phyloP scores from a whole-genome alignment of 345 rosid genomes.

The Cardamine resedifolia region DNA sequence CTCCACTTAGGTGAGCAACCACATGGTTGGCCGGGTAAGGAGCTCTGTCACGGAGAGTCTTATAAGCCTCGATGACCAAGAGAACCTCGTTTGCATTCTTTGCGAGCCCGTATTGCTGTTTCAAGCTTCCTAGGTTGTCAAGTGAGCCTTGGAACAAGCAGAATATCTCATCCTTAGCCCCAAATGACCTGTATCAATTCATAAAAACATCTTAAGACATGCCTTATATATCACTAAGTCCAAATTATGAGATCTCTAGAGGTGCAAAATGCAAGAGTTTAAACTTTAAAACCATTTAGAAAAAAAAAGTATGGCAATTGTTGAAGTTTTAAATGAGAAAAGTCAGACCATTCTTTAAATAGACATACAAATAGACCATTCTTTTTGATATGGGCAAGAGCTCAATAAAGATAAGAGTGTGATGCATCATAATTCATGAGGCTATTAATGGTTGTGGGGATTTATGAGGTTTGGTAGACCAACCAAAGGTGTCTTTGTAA shows the following conservation, averaged over 20 bases:
- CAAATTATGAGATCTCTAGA: not conserved
- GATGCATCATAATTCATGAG: conserved; percentile 29
- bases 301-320: not conserved
- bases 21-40: conserved; percentile 93
- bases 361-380: conserved; percentile 21
- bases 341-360: conserved; percentile 3
- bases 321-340: conserved; percentile 3
- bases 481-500: conserved; percentile 18
- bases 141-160: conserved; percentile 95
- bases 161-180: conserved; percentile 89
- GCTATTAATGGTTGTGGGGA: conserved; percentile 25
- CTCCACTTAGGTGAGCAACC: conserved; percentile 81
- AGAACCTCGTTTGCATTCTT: conserved; percentile 85
- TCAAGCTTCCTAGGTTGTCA: conserved; percentile 88
- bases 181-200: conserved; percentile 62
- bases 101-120: conserved; percentile 89
- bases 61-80: conserved; percentile 90
- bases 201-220: conserved; percentile 5
- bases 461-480: conserved; percentile 28
- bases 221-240: not conserved
- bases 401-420: conserved; percentile 10
- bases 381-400: not conserved
- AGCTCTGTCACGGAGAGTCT: conserved; percentile 96
- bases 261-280: not conserved
- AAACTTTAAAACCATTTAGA: not conserved